Evolutionary conservation across 345 rosid species (phyloP), one percentile per base, ranked within the genome.

Genomic region (Bruguiera parviflora): DNA sequence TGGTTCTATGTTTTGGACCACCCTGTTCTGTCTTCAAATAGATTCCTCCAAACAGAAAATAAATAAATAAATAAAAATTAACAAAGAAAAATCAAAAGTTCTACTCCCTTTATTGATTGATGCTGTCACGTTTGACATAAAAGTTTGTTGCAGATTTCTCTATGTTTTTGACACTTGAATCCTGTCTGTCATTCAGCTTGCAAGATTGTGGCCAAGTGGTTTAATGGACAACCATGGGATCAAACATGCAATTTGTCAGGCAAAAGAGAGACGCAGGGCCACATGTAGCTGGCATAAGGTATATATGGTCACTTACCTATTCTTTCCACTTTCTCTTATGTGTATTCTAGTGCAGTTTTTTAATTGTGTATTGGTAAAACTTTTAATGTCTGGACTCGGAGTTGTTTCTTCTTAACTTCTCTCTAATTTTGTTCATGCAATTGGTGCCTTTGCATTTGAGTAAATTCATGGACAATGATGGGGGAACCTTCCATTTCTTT

Each of bases 181-280:
- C 60, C 52, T 53, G 35, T 78, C 53, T 67, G 24, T 78, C 72
- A 61, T 83, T 64, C 89, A 94, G 98, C 87, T 94, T 70, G 96
- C 96, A 71, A 81, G 72, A 33, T 71, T 94, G 70, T 94, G 99
- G 99, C 99, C 97, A 71, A 84, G 76, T 69, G 90, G 84, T 72
- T 70, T 80, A 63, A 92, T 92, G 93, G 96, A 94, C 87, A 91
- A 91, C 77, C 92, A 84, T 82, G 93, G 87, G 76, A 89, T 91
- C 71, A 89, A 86, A 77, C 89, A 82, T 67, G 96, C 97, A 77
- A 89, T 91, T 75, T 86, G 95, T 66, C 81, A 86, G 67, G 90
- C 93, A 49, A 94, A 94, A 85, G 98, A 88, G 75, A 87, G 93
- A 65, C 80, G 79, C 53, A 81, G 83, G 78, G 82, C 79, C 11